Evolutionary conservation across 2,329 filamentous ascomycete species (phyloP).

Genomic region (Alternaria ventricosa): DNA sequence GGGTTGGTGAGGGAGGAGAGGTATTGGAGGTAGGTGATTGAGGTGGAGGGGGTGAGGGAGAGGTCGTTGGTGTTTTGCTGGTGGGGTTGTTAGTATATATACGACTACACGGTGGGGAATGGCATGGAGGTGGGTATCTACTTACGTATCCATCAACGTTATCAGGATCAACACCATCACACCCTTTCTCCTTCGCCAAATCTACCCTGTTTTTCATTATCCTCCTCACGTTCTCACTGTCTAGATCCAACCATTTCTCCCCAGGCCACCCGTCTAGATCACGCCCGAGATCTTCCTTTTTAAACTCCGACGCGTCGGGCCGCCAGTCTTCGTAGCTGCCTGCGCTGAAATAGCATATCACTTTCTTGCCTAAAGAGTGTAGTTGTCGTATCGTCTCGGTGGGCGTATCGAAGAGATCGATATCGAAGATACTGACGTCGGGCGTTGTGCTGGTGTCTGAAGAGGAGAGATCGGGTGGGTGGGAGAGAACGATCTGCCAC

Average conservation of each 20-base stretch:
- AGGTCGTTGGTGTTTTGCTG: slow-evolving; percentile 67
- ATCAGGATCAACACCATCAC: slow-evolving; percentile 73
- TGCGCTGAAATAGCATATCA: slow-evolving; percentile 79
- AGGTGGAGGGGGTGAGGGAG: slow-evolving; percentile 62
- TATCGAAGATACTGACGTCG: slow-evolving; percentile 66
- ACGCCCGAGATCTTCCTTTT: slow-evolving; percentile 62
- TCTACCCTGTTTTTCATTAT: slow-evolving; percentile 70
- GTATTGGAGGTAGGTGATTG: slow-evolving; percentile 66
- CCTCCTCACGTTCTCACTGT: slow-evolving; percentile 63
- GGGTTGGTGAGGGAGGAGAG: slow-evolving; percentile 62
- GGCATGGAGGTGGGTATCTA: slow-evolving; percentile 9
- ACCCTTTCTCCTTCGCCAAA: slow-evolving; percentile 66
- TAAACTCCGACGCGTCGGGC: slow-evolving; percentile 63
- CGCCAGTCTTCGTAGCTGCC: slow-evolving; percentile 72
- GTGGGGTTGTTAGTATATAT: background rate
- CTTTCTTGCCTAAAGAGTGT: slow-evolving; percentile 61
- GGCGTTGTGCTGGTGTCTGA: slow-evolving; percentile 50
- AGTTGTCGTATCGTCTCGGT: slow-evolving; percentile 56
- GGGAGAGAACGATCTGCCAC: slow-evolving; percentile 68
- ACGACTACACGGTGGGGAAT: background rate
- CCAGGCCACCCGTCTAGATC: slow-evolving; percentile 68
- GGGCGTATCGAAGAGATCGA: slow-evolving; percentile 64
- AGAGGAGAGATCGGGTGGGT: slow-evolving; percentile 30
- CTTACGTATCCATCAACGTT: slow-evolving; percentile 71
- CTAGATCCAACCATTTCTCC: slow-evolving; percentile 71